Evolutionary conservation across 768 basidiomycete genomes (phyloP), one percentile per base, ranked within the genome.

Genomic region (Kwoniella newhampshirensis): DNA sequence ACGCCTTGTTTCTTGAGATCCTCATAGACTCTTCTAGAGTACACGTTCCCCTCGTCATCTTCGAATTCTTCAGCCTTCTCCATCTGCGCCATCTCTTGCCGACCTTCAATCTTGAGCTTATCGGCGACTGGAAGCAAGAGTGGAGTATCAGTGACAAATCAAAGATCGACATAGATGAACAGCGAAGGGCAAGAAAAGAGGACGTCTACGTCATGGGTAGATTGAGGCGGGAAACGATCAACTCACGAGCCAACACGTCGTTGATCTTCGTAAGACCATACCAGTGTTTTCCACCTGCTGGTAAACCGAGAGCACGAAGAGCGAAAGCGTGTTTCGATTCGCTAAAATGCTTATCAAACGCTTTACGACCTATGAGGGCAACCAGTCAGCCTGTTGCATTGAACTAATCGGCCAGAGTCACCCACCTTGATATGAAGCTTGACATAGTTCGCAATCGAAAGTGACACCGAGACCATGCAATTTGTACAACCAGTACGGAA

Each of bases 51-150:
- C 74, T 98, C 96, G 43, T 90, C 90, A 73, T 99, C 96, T 74
- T 99, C 96, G 35, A 97, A 82, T 77, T 99, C 96, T 76, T 98
- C 96, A 84, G 93, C 94, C 20, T 89, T 89, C 77, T 97, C 92
- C 68, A 89, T 86, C 75, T 89, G 86, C 57, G 88, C 88, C 51
- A 97, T 87, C 71, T 98, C 96, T 67, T 89, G 86, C 18, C 87
- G 82, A n/a, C 96, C 96, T 78, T 98, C 94, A 59, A 87, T 87
- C 78, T 99, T 99, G 51, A 99, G 82, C 73, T 92, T 94, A 72
- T 99, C 96, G 8, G 94, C 96, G 62, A 99, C 92, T 97, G 62
- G 9, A 35, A 13, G 40, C 12, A 42, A 20, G 40, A 26, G 40
- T 41, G 6, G 17, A 41, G n/a, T 4, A 32, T 40, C n/a, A 52